Conservation (phyloP, 441 rosid species). For the Bocquillonia castaneifolia region DNA sequence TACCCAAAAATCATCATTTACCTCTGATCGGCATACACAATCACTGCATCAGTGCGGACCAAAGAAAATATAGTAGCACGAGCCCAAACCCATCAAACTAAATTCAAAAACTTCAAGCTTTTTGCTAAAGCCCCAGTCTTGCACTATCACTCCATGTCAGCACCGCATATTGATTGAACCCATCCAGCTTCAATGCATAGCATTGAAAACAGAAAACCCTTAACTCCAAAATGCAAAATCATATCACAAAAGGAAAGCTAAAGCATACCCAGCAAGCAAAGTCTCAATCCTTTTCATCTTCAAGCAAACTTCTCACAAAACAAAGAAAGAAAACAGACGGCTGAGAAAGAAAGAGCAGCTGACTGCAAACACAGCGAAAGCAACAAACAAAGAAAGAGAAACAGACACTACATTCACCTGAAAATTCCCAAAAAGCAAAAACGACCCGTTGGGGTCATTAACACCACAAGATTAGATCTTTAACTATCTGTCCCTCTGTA, state of each 20-base stretch:
- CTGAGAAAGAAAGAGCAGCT: constrained; percentile 12
- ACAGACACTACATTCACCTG: constrained; percentile 48
- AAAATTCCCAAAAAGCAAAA: constrained; percentile 35
- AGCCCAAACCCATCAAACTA: constrained; percentile 27
- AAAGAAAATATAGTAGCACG: constrained; percentile 14
- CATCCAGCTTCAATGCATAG: constrained; percentile 14
- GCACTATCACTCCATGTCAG: constrained; percentile 12
- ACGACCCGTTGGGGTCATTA: constrained; percentile 46
- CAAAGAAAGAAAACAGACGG: constrained; percentile 2
- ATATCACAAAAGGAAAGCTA: constrained; percentile 10
- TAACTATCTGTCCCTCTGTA: constrained; percentile 16
- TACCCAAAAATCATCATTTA: constrained; percentile 18
- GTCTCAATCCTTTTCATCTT: constrained; percentile 15
- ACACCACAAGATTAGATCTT: constrained; percentile 43
- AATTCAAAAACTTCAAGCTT: constrained; percentile 24
- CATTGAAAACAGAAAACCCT: constrained; percentile 8
- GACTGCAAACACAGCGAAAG: constrained; percentile 8
- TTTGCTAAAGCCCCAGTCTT: constrained; percentile 7
- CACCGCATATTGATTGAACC: constrained; percentile 9
- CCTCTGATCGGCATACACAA: constrained; percentile 20
- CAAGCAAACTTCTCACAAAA: constrained; percentile 23
- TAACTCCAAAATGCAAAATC: constrained; percentile 22
- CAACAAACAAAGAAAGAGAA: constrained; percentile 17
- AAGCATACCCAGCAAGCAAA: constrained; percentile 20
- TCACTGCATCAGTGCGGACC: constrained; percentile 12